Evolutionary conservation across 1,284 basidiomycete species (phyloP), one percentile per base, ranked within the genome.

Genomic region (Ganoderma boninense): DNA sequence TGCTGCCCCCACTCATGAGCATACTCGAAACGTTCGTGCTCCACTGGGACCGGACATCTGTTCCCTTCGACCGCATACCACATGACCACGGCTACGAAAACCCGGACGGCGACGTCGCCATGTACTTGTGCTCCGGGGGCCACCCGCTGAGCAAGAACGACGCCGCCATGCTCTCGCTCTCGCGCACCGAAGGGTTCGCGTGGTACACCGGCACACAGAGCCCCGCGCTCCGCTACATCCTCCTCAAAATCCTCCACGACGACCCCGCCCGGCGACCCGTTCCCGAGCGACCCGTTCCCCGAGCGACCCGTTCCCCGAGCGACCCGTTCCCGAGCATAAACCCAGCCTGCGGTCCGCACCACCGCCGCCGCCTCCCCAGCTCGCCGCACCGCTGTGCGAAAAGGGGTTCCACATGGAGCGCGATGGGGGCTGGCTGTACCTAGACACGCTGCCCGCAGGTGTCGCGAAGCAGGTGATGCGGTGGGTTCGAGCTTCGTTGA

Each of bases 21-120:
- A 40, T 65, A 42, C 70, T 71, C 59, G 16, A 62, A 23, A 69
- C 65, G 20, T 64, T 71, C 62, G 67, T 67, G 40, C 67, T 71
- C 35, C 62, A 63, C 67, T 71, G 70, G 70, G 70, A 71, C 62
- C 43, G 70, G 62, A 71, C 67, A 16, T 71, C 70, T 32, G 70
- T 71, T 49, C 70, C 70, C 8, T 71, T 71, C 62, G 70, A 67
- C 62, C 67, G 70, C 32, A 49, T 62, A 8, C 62, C 67, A 5
- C 56, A 57, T 32, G 70, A 71, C 44, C 65, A 71, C 65, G 69
- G 66, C 54, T 13, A 6, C n/a, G 65, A 66, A 29, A 61, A 62
- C 10, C 59, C 44, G 52, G 32, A 38, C 62, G n/a, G 38, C 11
- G 23, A 23, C 49, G 18, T 23, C 35, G 14, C 46, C 26, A 52